Base-by-base conservation (phyloP, 2,329 filamentous ascomycete genomes). In the Hypoxylon sp. region DNA sequence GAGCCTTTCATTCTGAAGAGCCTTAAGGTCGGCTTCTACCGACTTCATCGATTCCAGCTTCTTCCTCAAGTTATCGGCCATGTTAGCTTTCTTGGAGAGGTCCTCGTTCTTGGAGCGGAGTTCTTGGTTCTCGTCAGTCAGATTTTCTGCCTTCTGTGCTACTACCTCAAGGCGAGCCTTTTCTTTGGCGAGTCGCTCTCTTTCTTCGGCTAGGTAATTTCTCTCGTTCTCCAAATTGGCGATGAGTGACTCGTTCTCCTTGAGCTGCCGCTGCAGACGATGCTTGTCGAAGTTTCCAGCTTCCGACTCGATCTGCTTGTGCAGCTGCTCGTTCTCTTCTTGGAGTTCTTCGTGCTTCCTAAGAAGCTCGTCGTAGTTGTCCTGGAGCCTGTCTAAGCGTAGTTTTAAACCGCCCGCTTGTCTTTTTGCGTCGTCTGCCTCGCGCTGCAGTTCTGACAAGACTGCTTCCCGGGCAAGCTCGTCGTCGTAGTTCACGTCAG, bases 181-280 rank as follows among this genome's bases (percentile, higher is more conserved):
- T 37, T 72, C 69, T 58, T 69, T 69, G 11, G 68, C 43, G n/a
- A 74, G 67, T 21, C 73, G 76, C 38, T 77, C 76, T 63, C 77
- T 83, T 71, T 75, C 71, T 13, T 76, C 70, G 15, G 76, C 75
- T 59, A 81, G 73, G 26, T 81, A 78, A 54, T 89, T 83, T 9
- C 88, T 75, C 65, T 90, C 83, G 17, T 82, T 81, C 71, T 93
- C 90, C 65, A 91, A 84, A 20, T 80, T 83, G 33, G 86, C 85
- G 68, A 93, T 92, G 46, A 91, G 78, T 55, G 88, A 82, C 71
- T 91, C 87, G 67, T 89, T 86, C 66, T 91, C 85, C 35, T 83
- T 82, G 20, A 88, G 77, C 63, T 83, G 82, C 38, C 77, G 75
- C 64, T 87, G 79, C 65, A 89, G 75, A 65, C 71, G 79, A 75